Evolutionary conservation across 1,284 basidiomycete species (phyloP).

Genomic region (Trametes pubescens): DNA sequence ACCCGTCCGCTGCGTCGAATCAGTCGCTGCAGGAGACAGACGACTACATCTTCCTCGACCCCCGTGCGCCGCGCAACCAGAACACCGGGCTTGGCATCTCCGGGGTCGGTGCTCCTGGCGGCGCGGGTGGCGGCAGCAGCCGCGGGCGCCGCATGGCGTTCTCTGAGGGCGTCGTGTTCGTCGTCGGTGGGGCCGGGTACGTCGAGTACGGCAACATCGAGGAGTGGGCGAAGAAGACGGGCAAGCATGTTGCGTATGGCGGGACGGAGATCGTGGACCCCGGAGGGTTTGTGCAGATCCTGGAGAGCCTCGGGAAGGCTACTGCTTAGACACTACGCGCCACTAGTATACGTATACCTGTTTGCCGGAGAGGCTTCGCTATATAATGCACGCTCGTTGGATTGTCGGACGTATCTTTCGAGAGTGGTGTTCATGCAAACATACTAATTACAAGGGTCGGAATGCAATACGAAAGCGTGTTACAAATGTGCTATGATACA

Average conservation of each 20-base stretch:
- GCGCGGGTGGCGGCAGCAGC: conserved; percentile 52
- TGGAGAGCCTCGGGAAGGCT: conserved; percentile 69
- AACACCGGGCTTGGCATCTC: conserved; percentile 59
- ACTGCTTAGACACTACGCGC: conserved; percentile 26
- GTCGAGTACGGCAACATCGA: conserved; percentile 97
- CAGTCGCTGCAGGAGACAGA: conserved; percentile 96
- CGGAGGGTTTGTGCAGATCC: conserved; percentile 77
- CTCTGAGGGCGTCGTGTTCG: conserved; percentile 90
- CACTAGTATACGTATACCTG: conserved; percentile 2
- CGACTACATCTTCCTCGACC: conserved; percentile 95
- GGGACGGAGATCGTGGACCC: conserved; percentile 96
- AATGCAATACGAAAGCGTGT: conserved; percentile 8
- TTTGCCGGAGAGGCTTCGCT: not conserved
- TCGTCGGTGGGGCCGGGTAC: conserved; percentile 97
- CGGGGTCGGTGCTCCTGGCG: conserved; percentile 53
- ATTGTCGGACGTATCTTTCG: not conserved
- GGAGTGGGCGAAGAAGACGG: conserved; percentile 86
- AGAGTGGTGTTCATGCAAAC: conserved; percentile 7
- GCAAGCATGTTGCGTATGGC: conserved; percentile 92
- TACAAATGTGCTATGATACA: conserved; percentile 3
- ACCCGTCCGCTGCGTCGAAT: conserved; percentile 90
- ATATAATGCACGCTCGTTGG: conserved; percentile 15
- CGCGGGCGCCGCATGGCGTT: conserved; percentile 81
- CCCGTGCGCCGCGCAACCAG: conserved; percentile 73
- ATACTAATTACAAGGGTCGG: conserved; percentile 4